These are phyloP conservation scores for Lactarius vividus DNA, from an alignment of 768 basidiomycete genomes.

Conservation along the genomic window DNA sequence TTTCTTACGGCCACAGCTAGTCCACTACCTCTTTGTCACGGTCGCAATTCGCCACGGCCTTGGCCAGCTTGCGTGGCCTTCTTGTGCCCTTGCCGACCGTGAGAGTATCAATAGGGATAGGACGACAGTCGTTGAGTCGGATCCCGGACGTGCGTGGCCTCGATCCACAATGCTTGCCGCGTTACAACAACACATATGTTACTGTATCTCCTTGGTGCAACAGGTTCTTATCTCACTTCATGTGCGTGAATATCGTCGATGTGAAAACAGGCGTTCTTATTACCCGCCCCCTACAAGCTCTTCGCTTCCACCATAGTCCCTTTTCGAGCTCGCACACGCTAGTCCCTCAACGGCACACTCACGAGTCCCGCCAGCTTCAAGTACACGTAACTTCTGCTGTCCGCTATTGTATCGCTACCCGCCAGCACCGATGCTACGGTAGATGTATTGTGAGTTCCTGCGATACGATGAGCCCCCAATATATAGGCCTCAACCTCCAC, in stretches of 20 bases:
- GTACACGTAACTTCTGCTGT: not conserved
- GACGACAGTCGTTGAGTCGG: not conserved
- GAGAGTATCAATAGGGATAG: not conserved
- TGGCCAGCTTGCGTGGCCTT: not conserved
- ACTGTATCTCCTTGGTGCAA: not conserved
- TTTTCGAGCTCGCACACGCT: not conserved
- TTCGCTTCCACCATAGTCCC: not conserved
- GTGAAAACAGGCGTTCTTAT: not conserved
- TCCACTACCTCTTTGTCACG: not conserved
- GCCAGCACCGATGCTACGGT: not conserved
- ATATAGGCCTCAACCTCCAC: slow-evolving; percentile 31
- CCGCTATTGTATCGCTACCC: not conserved
- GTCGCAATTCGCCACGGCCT: not conserved
- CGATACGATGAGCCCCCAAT: slow-evolving; percentile 58
- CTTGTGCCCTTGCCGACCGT: not conserved
- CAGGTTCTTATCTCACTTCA: not conserved
- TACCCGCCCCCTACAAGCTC: not conserved
- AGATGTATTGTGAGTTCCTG: slow-evolving; percentile 34
- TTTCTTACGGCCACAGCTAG: not conserved
- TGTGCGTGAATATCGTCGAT: not conserved
- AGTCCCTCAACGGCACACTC: not conserved
- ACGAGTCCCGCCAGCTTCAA: not conserved
- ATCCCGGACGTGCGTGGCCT: not conserved
- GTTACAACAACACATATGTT: not conserved
- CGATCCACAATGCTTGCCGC: not conserved